phyloP scores from a whole-genome alignment of 257 asterid species.

The Scutellaria baicalensis region DNA sequence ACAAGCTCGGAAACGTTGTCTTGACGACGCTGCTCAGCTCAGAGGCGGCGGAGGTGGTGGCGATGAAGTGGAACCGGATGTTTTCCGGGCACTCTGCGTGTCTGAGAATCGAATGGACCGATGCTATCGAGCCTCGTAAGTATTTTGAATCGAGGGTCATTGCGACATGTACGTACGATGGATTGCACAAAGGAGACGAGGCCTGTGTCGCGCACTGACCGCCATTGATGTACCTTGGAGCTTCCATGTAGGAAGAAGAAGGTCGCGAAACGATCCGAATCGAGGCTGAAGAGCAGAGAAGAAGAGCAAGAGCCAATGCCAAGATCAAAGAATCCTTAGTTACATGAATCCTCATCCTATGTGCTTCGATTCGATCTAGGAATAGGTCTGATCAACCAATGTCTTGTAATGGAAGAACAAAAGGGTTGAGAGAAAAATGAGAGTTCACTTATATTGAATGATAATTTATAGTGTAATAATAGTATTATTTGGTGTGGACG shows the following conservation, averaged over 20 bases:
- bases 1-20: slow-evolving; percentile 42
- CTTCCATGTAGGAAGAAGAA: slow-evolving; percentile 16
- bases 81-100: slow-evolving; percentile 60
- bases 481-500: too few relatives aligned
- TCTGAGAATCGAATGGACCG: slow-evolving; percentile 50
- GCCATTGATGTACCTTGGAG: slow-evolving; percentile 37
- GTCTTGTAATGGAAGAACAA: too few relatives aligned
- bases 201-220: slow-evolving; percentile 10
- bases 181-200: slow-evolving; percentile 22
- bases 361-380: too few relatives aligned
- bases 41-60: slow-evolving; percentile 8
- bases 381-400: too few relatives aligned
- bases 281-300: slow-evolving; percentile 14
- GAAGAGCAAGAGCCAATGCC: slow-evolving; percentile 1
- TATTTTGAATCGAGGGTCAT: slow-evolving; percentile 63
- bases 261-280: slow-evolving; percentile 19
- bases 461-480: too few relatives aligned
- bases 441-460: too few relatives aligned
- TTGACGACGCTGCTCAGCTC: slow-evolving; percentile 14
- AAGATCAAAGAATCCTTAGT: background rate
- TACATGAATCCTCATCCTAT: background rate
- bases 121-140: slow-evolving; percentile 62
- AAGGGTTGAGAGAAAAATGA: too few relatives aligned
- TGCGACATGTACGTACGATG: slow-evolving; percentile 41
- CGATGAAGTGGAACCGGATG: slow-evolving; percentile 47